Evolutionary conservation across 306 rosid species (phyloP), one percentile per base, ranked within the genome.

Genomic region (Canavalia gladiata): DNA sequence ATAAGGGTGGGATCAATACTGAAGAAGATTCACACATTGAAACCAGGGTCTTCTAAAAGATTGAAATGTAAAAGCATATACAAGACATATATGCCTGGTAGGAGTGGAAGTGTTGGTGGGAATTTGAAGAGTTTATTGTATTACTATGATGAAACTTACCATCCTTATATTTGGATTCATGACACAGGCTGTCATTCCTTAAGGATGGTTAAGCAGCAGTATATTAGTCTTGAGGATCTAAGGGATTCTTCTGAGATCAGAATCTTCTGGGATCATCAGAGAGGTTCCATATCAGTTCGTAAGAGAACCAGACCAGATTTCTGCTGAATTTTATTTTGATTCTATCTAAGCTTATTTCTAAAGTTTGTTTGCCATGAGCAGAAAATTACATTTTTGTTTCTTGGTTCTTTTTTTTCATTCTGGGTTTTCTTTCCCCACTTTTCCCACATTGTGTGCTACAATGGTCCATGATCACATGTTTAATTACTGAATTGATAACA

Each of bases 181-280:
- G 99, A 93, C 80, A 85, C 81, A 1, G 95, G 97, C 2, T 87
- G 86, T 82, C 95, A 89, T 57, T 89, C 94, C 10, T 46, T 91
- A 41, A 95, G 94, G 82, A 95, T 90, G 98, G 97, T 81, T 57
- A 95, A 91, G 89, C 99, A 95, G 63, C 99, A 95, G 59, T 95
- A 88, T 46, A 66, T 95, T 67, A 93, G 99, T 72, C 98, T 95
- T 39, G 99, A 95, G 67, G 98, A 95, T 66, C 82, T 95, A 8
- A 89, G 91, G 78, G 94, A 89, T 75, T 91, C 50, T 74, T 89
- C 94, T 46, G 99, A 95, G 89, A 90, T 95, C 84, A 90, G 90
- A 86, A 87, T 95, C 87, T 93, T 93, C 30, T 83, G 98, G 83
- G 99, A 95, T 85, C 99, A 93, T 82, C 99, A 91, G 46, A 87